Evolutionary conservation across 306 rosid genomes (phyloP).

Genomic region (Cucumis melo): DNA sequence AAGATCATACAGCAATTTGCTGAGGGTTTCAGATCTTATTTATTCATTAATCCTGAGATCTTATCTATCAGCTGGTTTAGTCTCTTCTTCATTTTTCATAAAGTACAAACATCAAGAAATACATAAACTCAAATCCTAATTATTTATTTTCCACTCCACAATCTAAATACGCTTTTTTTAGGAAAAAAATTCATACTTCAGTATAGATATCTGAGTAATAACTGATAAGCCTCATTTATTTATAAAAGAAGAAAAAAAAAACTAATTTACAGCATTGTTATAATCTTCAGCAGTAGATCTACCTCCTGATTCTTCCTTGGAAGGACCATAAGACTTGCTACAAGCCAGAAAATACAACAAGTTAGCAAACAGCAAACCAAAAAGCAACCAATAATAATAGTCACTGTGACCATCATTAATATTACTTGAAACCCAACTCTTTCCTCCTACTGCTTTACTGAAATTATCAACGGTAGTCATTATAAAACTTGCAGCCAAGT

Average conservation of each 20-base stretch:
- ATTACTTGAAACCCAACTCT: constrained; percentile 39
- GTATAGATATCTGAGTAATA: not conserved
- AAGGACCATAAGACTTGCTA: constrained; percentile 15
- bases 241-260: too few relatives aligned
- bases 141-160: too few relatives aligned
- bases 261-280: not conserved
- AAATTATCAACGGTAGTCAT: constrained; percentile 5
- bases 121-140: too few relatives aligned
- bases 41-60: too few relatives aligned
- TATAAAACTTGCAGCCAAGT: constrained; percentile 10
- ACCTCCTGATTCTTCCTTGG: not conserved
- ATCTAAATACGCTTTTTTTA: too few relatives aligned
- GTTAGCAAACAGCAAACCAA: not conserved
- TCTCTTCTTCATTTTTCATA: too few relatives aligned
- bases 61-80: too few relatives aligned
- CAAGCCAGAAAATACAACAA: constrained; percentile 10
- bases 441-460: constrained; percentile 19
- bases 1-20: too few relatives aligned
- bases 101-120: too few relatives aligned
- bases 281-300: not conserved
- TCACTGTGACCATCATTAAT: constrained; percentile 27
- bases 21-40: too few relatives aligned
- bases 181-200: not conserved
- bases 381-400: constrained; percentile 19
- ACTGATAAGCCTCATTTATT: not conserved